phyloP scores from a whole-genome alignment of 2,329 filamentous ascomycete genomes.

The Penicillium corylophilum region DNA sequence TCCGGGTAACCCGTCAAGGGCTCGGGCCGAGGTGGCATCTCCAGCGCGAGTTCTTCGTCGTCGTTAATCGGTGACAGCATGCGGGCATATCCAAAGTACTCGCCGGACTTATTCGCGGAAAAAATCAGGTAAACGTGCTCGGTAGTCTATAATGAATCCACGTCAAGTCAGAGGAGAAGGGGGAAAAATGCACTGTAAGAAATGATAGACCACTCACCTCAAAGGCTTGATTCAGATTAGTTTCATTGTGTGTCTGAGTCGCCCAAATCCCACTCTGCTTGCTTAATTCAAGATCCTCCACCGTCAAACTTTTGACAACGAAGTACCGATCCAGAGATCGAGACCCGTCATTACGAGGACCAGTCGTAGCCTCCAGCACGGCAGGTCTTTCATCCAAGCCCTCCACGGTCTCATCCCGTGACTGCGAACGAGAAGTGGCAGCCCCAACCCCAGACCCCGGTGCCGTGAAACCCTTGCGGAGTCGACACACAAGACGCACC shows the following conservation, averaged over 20 bases:
- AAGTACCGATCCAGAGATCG: constrained; percentile 75
- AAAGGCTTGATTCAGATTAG: constrained; percentile 77
- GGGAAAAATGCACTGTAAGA: neutral
- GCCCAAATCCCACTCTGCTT: constrained; percentile 89
- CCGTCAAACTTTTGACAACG: constrained; percentile 86
- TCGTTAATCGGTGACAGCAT: constrained; percentile 85
- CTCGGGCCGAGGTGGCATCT: constrained; percentile 67
- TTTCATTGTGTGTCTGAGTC: constrained; percentile 90
- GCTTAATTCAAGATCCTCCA: constrained; percentile 86
- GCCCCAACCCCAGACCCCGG: constrained; percentile 29
- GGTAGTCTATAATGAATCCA: constrained; percentile 55
- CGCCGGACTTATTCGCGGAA: constrained; percentile 94
- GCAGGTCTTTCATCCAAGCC: constrained; percentile 7
- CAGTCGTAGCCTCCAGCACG: constrained; percentile 11
- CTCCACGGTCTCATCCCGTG: constrained; percentile 24
- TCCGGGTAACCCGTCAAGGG: constrained; percentile 58
- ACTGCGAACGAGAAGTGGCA: constrained; percentile 54
- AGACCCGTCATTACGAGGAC: constrained; percentile 17
- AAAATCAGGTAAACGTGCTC: constrained; percentile 91
- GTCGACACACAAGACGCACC: constrained; percentile 78
- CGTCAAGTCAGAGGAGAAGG: neutral
- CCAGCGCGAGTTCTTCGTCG: constrained; percentile 67
- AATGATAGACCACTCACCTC: constrained; percentile 54
- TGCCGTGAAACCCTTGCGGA: constrained; percentile 60
- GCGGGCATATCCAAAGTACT: constrained; percentile 92